Conservation (phyloP, 164 flowering plant species). For the grape (Vitis vinifera) region DNA sequence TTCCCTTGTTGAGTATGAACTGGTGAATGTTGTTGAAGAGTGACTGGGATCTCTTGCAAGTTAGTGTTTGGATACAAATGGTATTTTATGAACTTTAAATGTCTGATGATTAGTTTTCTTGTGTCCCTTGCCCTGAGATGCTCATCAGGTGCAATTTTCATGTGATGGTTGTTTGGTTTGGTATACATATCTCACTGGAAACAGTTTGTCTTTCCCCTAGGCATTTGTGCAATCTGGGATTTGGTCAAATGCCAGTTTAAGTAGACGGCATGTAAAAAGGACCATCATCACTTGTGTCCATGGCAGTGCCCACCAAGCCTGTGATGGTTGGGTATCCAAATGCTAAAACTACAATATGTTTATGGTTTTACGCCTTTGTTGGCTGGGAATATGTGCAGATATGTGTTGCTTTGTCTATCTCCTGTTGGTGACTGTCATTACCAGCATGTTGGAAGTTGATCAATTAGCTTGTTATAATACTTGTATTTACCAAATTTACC, state of each 20-base stretch:
- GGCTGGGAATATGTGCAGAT: no score
- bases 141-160: no score
- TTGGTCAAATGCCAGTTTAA: not conserved
- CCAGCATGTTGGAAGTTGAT: no score
- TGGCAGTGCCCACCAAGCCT: not conserved
- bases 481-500: no score
- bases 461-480: no score
- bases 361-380: no score
- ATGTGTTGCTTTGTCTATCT: no score
- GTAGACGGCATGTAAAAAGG: not conserved
- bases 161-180: not conserved
- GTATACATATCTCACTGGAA: not conserved
- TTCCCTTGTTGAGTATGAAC: conserved; percentile 28
- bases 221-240: not conserved
- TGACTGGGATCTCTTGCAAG: conserved; percentile 3
- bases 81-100: not conserved
- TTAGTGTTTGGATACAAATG: not conserved
- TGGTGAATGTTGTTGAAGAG: conserved; percentile 24
- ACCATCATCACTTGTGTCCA: not conserved
- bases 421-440: no score
- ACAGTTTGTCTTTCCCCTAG: not conserved
- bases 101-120: not conserved
- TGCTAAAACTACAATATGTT: no score
- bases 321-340: not conserved
- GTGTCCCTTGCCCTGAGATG: not conserved